phyloP scores from a whole-genome alignment of 495 filamentous ascomycete genomes.

The Penicillium verhagenii region DNA sequence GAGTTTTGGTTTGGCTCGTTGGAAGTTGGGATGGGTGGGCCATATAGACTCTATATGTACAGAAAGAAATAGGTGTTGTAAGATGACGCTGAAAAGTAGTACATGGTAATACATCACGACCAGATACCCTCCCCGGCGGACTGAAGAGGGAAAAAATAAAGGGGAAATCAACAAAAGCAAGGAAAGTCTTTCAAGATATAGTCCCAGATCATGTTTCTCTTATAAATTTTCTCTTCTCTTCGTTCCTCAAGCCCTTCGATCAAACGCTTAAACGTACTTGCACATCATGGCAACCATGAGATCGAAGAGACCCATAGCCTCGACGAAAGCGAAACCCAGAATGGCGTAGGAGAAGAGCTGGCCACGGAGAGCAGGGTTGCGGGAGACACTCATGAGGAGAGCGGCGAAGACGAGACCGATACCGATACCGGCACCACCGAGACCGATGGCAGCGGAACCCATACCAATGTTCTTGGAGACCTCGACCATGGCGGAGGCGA shows the following conservation, averaged over 20 bases:
- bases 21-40: conserved; percentile 33
- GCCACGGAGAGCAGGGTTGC: conserved; percentile 85
- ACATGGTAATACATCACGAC: conserved; percentile 42
- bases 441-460: conserved; percentile 83
- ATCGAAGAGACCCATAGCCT: conserved; percentile 91
- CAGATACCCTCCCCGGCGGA: conserved; percentile 36
- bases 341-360: conserved; percentile 94
- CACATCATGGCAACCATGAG: conserved; percentile 91
- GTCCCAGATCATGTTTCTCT: conserved; percentile 1
- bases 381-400: conserved; percentile 78
- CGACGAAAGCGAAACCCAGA: conserved; percentile 90
- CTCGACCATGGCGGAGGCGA: conserved; percentile 80
- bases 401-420: conserved; percentile 89
- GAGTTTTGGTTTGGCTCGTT: conserved; percentile 38
- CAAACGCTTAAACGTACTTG: conserved; percentile 57
- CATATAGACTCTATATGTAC: conserved; percentile 50
- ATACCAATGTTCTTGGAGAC: conserved; percentile 86
- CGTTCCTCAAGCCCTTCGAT: conserved; percentile 17
- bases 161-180: conserved; percentile 6
- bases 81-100: conserved; percentile 42
- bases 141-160: conserved; percentile 15
- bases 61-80: conserved; percentile 39
- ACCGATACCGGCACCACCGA: conserved; percentile 89
- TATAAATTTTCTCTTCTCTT: conserved; percentile 13
- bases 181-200: conserved; percentile 19